phyloP scores from a whole-genome alignment of 2,329 filamentous ascomycete genomes.

The Xylaria sp. region DNA sequence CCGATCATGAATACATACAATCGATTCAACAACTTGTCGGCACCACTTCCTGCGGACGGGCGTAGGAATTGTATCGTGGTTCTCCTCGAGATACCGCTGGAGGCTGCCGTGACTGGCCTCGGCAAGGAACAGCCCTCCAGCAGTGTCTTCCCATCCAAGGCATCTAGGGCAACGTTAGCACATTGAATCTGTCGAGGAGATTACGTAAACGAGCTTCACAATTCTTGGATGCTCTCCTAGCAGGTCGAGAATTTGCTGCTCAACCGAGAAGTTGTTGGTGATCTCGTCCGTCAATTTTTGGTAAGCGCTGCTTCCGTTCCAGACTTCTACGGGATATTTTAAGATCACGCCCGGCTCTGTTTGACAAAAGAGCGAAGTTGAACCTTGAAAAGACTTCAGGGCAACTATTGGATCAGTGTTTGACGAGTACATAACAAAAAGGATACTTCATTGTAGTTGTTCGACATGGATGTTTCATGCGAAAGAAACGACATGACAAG shows the following conservation, averaged over 20 bases:
- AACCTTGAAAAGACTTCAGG: not conserved
- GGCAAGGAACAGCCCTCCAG: not conserved
- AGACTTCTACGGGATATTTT: conserved; percentile 1
- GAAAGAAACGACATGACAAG: conserved; percentile 1
- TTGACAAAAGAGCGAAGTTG: not conserved
- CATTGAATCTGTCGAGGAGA: not conserved
- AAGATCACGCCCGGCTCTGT: not conserved
- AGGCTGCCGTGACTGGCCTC: conserved; percentile 3
- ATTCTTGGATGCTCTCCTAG: conserved; percentile 2
- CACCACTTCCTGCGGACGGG: not conserved
- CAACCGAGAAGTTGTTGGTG: conserved; percentile 1
- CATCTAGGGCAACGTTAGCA: not conserved
- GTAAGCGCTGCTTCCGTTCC: not conserved
- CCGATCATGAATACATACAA: not conserved
- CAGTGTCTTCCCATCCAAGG: conserved; percentile 1
- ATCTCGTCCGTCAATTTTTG: not conserved
- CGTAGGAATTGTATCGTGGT: not conserved
- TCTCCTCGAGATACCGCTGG: conserved; percentile 2
- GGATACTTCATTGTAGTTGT: not conserved
- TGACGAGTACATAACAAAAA: not conserved
- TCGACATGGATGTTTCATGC: not conserved
- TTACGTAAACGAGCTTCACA: not conserved
- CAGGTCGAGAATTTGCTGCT: not conserved
- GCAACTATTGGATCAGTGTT: not conserved
- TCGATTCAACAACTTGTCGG: not conserved